Evolutionary conservation across 176 grass and related monocot genomes (phyloP).

Genomic region (Panicum miliaceum): DNA sequence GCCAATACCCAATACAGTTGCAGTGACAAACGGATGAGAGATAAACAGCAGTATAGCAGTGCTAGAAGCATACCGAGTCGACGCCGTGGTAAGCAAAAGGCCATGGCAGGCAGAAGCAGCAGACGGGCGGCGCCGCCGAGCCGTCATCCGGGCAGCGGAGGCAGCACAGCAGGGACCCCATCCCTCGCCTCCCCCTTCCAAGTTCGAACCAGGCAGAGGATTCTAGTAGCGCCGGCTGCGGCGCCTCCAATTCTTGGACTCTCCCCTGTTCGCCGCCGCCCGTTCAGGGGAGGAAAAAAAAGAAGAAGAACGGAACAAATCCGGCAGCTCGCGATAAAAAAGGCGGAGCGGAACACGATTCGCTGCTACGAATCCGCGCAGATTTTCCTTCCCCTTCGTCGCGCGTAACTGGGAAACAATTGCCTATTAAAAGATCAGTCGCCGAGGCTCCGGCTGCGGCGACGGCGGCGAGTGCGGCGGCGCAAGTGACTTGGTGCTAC

Average conservation of each 20-base stretch:
- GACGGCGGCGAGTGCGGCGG: slow-evolving; percentile 7
- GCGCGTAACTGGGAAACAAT: slow-evolving; percentile 32
- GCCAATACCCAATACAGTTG: neutral
- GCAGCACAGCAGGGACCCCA: slow-evolving; percentile 70
- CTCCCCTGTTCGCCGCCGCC: neutral
- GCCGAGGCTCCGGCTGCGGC: neutral
- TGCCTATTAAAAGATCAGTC: slow-evolving; percentile 7
- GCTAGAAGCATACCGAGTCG: slow-evolving; percentile 40
- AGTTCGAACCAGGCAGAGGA: neutral
- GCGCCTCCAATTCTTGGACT: neutral
- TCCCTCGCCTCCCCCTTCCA: neutral
- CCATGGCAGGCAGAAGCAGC: slow-evolving; percentile 61
- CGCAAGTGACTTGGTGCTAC: neutral
- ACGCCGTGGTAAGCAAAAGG: slow-evolving; percentile 22
- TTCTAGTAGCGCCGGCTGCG: neutral
- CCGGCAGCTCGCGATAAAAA: slow-evolving; percentile 19
- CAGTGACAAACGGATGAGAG: neutral
- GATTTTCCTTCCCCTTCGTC: neutral
- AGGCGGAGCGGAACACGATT: slow-evolving; percentile 1
- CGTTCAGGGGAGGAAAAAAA: neutral
- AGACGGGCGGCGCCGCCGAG: neutral
- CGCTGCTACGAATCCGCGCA: neutral
- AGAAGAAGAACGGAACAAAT: neutral
- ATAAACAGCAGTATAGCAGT: neutral
- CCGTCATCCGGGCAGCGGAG: slow-evolving; percentile 35